Conservation (phyloP, 257 asterid genomes). For the Solanum medicagineum region DNA sequence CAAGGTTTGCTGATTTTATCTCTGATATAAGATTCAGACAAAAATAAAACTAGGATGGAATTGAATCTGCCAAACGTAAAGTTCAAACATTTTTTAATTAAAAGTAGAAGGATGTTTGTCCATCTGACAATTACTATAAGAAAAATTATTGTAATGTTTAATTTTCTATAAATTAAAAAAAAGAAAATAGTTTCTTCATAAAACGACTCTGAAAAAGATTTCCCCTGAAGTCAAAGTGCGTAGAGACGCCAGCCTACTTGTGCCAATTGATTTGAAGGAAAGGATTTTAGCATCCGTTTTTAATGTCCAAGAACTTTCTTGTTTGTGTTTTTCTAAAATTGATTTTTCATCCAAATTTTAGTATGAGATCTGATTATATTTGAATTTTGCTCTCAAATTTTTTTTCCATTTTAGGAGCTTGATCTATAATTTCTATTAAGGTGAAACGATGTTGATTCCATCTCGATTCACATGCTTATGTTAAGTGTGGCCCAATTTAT, state of each 20-base stretch:
- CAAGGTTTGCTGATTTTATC: not conserved
- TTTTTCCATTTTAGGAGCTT: accelerated
- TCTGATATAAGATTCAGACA: not conserved
- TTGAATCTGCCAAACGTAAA: not conserved
- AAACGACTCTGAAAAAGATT: not conserved
- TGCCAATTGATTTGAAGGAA: not conserved
- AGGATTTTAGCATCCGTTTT: not conserved
- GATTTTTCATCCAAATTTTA: accelerated
- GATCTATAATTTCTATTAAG: not conserved
- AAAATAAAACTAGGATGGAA: not conserved
- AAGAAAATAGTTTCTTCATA: not conserved
- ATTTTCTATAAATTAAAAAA: not conserved
- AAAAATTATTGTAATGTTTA: not conserved
- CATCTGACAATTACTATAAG: not conserved
- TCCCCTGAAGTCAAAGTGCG: not conserved
- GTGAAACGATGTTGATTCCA: not conserved
- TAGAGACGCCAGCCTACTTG: not conserved
- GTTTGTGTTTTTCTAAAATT: not conserved
- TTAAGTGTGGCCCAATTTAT: no score
- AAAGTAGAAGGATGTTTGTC: not conserved
- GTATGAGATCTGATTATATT: not conserved
- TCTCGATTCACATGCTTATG: no score
- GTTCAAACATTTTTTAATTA: not conserved
- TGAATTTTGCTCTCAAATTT: not conserved
- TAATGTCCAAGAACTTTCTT: not conserved